Evolutionary conservation across 805 yeast genomes (phyloP), one percentile per base, ranked within the genome.

Genomic region (Candida lessepsii): DNA sequence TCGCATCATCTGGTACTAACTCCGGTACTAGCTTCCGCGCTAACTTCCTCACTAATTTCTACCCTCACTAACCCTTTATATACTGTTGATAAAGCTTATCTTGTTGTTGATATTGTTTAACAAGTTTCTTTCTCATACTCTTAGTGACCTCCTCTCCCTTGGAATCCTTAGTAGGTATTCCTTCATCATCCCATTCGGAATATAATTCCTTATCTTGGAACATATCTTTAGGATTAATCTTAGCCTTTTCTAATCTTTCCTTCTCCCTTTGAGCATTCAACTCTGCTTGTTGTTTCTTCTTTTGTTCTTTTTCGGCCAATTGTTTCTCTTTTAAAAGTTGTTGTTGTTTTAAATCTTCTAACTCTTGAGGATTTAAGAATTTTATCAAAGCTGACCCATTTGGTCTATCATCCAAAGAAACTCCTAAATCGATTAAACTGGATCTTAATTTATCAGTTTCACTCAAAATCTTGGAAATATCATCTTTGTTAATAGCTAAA

Each of bases 331-430:
- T 83, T 46, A 76, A 82, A 33, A 71, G 75, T 47, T 84, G 84
- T 54, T 77, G 82, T 24, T 56, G 50, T 10, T 84, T 52, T 30
- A 86, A 69, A 44, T 83, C 91, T 27, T 67, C 71, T 57, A 77
- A 79, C 58, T 91, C 98, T 23, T 70, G 73, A 6, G 68, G 76
- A 39, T 76, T 80, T 48, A 93, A 69, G 52, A 91, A 84, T 62
- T 93, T 93, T 32, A 93, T 75, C 45, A 93, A 73, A 0, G 97
- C 90, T n/a, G 81, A 74, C 2, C 83, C 89, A 44, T 75, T 83
- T 5, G 80, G 72, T 54, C 97, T 80, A 63, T 93, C 99, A 58
- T 91, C 98, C 40, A 93, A 69, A 1, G 95, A 80, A 29, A 93
- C 83, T 20, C 95, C 93, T 46, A 89, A 66, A 18, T 78, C 73